Conservation (phyloP, 2,329 filamentous ascomycete genomes). For the Penicillium sp. region DNA sequence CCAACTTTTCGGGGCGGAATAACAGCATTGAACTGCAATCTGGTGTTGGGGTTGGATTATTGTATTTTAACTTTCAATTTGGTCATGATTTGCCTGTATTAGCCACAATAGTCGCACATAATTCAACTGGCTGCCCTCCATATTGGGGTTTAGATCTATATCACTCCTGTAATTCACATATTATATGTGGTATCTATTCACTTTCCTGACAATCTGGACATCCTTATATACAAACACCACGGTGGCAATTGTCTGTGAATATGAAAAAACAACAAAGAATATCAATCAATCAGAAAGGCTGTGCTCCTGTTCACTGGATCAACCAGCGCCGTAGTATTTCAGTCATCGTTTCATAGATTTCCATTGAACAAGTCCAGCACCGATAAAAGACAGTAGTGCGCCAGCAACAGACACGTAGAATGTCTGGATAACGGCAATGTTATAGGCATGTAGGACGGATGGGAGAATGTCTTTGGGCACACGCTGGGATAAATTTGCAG, state of each 20-base stretch:
- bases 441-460: slow-evolving; percentile 38
- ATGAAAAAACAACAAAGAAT: not conserved
- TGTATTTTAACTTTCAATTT: not conserved
- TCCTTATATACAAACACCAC: not conserved
- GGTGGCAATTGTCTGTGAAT: not conserved
- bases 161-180: not conserved
- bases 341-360: slow-evolving; percentile 33
- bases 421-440: slow-evolving; percentile 36
- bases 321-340: slow-evolving; percentile 1
- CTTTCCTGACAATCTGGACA: not conserved
- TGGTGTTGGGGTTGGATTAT: not conserved
- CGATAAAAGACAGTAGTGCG: slow-evolving; percentile 31
- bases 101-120: not conserved
- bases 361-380: slow-evolving; percentile 39
- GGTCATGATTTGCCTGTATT: too few relatives aligned
- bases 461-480: slow-evolving; percentile 28
- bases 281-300: not conserved
- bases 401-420: slow-evolving; percentile 41
- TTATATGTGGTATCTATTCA: not conserved
- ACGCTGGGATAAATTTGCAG: slow-evolving; percentile 33
- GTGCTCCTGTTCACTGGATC: not conserved
- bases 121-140: not conserved
- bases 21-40: not conserved
- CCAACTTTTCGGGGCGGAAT: not conserved
- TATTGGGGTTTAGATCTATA: too few relatives aligned